Evolutionary conservation across 805 yeast species (phyloP).

Genomic region (Kuraishia molischiana): DNA sequence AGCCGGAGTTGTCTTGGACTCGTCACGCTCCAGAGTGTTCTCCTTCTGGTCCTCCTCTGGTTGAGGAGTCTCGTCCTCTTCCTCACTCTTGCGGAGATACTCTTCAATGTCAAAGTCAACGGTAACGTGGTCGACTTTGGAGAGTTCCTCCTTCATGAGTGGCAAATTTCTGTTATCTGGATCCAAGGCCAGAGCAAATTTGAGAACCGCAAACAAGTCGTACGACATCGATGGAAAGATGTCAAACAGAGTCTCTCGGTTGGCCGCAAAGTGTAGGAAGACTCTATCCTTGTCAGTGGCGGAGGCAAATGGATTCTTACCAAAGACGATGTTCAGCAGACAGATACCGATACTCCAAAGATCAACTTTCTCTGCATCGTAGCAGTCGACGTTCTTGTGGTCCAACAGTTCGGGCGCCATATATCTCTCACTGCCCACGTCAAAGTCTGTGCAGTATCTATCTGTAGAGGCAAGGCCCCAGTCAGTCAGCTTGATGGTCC

Average conservation of each 20-base stretch:
- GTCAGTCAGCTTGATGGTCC: conserved; percentile 55
- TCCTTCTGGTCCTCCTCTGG: background rate
- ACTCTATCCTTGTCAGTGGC: conserved; percentile 46
- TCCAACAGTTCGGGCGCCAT: conserved; percentile 42
- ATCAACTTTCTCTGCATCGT: conserved; percentile 39
- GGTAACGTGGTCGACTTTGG: conserved; percentile 57
- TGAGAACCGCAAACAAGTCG: conserved; percentile 77
- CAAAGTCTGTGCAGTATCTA: conserved; percentile 20
- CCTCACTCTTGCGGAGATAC: conserved; percentile 3
- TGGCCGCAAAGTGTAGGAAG: conserved; percentile 76
- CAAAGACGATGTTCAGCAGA: conserved; percentile 37
- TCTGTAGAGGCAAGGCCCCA: conserved; percentile 57
- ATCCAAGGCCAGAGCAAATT: conserved; percentile 72
- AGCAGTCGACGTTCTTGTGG: conserved; percentile 7
- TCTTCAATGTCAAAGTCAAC: conserved; percentile 49
- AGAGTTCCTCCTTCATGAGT: conserved; percentile 50
- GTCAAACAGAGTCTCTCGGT: conserved; percentile 85
- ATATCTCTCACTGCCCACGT: conserved; percentile 50
- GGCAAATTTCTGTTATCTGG: conserved; percentile 72
- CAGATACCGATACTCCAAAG: conserved; percentile 48
- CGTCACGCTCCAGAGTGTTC: conserved; percentile 4
- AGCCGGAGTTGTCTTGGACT: conserved; percentile 7
- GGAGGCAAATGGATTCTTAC: conserved; percentile 42
- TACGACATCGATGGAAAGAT: conserved; percentile 83
- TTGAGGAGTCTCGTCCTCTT: background rate